Evolutionary conservation across 2,329 filamentous ascomycete species (phyloP), one percentile per base, ranked within the genome.

Genomic region (Colletotrichum navitas): DNA sequence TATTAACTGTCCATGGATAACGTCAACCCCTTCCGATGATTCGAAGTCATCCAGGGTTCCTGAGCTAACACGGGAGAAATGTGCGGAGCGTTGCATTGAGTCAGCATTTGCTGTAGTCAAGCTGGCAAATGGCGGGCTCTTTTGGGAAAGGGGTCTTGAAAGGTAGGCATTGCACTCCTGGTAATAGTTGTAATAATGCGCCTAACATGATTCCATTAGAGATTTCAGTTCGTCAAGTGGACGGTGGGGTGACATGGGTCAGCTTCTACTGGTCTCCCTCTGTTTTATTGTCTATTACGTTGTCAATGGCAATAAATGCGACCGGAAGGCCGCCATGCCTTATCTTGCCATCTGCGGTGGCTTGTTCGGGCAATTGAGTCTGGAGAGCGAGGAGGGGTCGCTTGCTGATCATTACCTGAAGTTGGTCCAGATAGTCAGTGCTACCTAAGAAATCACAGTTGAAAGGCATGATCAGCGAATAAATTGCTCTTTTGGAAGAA

Each of bases 271-370:
- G 5, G 64, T 71, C 8, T 71, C 68, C 2, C 64, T 71, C n/a
- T 71, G 68, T 21, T 71, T 63, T 21, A 71, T 71, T 12, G 64
- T 71, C 11, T 63, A 71, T 51, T 68, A 63, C 24, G 64, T 71
- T 8, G 47, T 63, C 7, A 68, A 59, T 18, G 64, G 68, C 24
- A 64, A 71, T 11, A 52, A 68, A 36, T n/a, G 34, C 1, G 60
- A 34, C 26, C 64, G 64, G 3, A 68, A 63, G 36, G 45, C 52
- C 11, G 64, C 64, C 12, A 68, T 71, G 68, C 52, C 68, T 11
- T 71, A 71, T 16, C 36, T 71, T 6, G 68, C 45, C 18, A 68
- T 71, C 18, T 71, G 68, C 16, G 68, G 68, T 1, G 68, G 64
- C 2, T 34, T 71, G 5, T 63, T 71, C 16, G 68, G 68, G 4